phyloP scores from a whole-genome alignment of 208 protist species.

The Kentomonas sorsogonicus region DNA sequence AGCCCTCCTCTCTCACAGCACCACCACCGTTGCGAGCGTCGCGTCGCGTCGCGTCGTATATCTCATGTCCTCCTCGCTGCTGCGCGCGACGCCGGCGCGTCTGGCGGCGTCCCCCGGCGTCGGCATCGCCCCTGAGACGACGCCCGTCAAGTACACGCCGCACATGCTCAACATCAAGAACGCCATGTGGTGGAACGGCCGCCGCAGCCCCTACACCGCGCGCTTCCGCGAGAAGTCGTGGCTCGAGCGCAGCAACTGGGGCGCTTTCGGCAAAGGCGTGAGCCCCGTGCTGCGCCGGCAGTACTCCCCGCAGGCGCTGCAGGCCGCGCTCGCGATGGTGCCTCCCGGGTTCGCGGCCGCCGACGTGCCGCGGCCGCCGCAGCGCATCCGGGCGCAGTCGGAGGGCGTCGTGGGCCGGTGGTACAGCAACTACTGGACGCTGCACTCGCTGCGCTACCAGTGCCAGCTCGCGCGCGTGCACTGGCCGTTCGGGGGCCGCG shows the following conservation, averaged over 20 bases:
- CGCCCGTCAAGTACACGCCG: slow-evolving; percentile 87
- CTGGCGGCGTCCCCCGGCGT: slow-evolving; percentile 67
- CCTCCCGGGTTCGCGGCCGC: slow-evolving; percentile 71
- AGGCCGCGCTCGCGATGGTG: slow-evolving; percentile 66
- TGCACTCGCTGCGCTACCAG: slow-evolving; percentile 87
- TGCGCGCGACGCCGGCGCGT: slow-evolving; percentile 27
- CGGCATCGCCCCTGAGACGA: slow-evolving; percentile 85
- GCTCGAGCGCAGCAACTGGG: slow-evolving; percentile 53
- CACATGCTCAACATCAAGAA: slow-evolving; percentile 86
- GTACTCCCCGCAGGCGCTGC: slow-evolving; percentile 71
- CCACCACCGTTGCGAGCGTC: background rate
- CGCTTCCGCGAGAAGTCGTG: slow-evolving; percentile 81
- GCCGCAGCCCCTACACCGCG: slow-evolving; percentile 50
- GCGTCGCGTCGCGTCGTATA: background rate
- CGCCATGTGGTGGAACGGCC: slow-evolving; percentile 75
- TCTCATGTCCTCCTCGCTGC: slow-evolving; percentile 11
- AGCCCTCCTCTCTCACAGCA: background rate
- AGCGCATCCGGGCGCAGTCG: slow-evolving; percentile 79
- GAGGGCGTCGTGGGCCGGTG: slow-evolving; percentile 86
- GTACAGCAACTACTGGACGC: slow-evolving; percentile 91
- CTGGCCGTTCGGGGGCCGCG: slow-evolving; percentile 74
- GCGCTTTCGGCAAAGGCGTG: slow-evolving; percentile 45
- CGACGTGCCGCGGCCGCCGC: slow-evolving; percentile 80
- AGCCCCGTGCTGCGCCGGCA: slow-evolving; percentile 64
- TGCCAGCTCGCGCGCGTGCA: slow-evolving; percentile 70